Base-by-base conservation (phyloP, 805 yeast genomes). In the Candida hungchunana region DNA sequence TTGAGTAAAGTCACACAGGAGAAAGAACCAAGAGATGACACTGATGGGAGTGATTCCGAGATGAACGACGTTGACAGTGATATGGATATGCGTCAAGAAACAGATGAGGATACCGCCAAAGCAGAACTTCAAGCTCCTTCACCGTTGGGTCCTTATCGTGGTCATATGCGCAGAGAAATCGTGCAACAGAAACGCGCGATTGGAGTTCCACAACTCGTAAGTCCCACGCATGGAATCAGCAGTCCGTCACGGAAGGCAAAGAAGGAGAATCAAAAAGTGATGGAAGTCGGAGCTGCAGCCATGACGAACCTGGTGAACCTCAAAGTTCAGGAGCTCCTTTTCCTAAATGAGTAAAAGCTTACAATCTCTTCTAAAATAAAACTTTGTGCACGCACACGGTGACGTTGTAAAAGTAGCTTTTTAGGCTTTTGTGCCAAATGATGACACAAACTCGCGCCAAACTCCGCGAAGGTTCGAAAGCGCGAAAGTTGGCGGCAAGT, bases 51-150 rank as follows among this genome's bases (percentile, higher is more conserved):
- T 20, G 57, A 52, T 25, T 43, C 51, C 7, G 58, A 52, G 30
- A 51, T 51, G 55, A 53, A 51, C 18, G 58, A 53, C 20, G 43
- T 14, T 25, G 55, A 50, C 35, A 43, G 48, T 27, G 54, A 49
- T 23, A 26, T 39, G 19, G 54, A 49, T 21, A 39, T 40, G 17
- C 36, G 39, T 6, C 38, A 40, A 15, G 43, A 39, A 16, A 25
- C 39, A 3, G 37, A 34, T n/a, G 39, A 39, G 13, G 28, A 37
- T 18, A 29, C 29, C 20, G n/a, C 26, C n/a, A 26, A 29, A 29
- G 11, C 36, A 5, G 31, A 29, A 8, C 16, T 7, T 20, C 23
- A 20, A 8, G 23, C 8, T 11, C 23, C 11, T 8, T 20, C 11
- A 20, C 11, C 23, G 15, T 13, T 14, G 27, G 23, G 5, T 4